Evolutionary conservation across 768 basidiomycete genomes (phyloP).

Genomic region (Leccinellum rugosiceps): DNA sequence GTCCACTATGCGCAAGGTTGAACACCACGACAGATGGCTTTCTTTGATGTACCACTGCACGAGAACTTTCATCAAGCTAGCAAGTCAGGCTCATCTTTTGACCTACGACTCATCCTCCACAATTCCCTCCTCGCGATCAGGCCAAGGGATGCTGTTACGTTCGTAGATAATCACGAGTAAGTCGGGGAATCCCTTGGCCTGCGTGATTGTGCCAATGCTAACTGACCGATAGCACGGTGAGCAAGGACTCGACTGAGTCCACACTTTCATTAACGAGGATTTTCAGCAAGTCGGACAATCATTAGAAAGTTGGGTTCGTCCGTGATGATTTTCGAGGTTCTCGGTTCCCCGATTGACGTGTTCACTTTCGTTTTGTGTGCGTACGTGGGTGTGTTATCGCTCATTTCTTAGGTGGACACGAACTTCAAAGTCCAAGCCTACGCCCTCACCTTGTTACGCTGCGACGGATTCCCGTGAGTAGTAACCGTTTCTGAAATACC

Average conservation of each 20-base stretch:
- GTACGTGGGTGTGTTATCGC: not conserved
- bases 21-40: not conserved
- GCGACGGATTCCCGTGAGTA: conserved; percentile 70
- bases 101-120: conserved; percentile 72
- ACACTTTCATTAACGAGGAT: not conserved
- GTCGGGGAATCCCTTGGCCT: conserved; percentile 22
- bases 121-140: conserved; percentile 62
- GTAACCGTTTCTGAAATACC: not conserved
- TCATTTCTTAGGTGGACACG: conserved; percentile 52
- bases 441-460: conserved; percentile 70
- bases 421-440: conserved; percentile 83
- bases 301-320: conserved; percentile 76
- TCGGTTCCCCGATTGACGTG: not conserved
- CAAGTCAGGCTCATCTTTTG: conserved; percentile 60
- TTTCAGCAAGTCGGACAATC: conserved; percentile 65
- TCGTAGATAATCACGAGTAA: conserved; percentile 89
- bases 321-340: not conserved
- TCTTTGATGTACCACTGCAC: conserved; percentile 92
- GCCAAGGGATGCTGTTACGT: conserved; percentile 83
- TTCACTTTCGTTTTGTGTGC: not conserved
- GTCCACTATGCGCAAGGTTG: not conserved
- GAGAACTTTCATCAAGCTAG: conserved; percentile 80
- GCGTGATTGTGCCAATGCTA: not conserved
- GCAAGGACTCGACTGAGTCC: conserved; percentile 27
- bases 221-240: conserved; percentile 54